A percentile compares a stretch with the other conserved stretches of the same genome.
Conservation (phyloP, 345 rosid species). For the Brassica juncea region DNA sequence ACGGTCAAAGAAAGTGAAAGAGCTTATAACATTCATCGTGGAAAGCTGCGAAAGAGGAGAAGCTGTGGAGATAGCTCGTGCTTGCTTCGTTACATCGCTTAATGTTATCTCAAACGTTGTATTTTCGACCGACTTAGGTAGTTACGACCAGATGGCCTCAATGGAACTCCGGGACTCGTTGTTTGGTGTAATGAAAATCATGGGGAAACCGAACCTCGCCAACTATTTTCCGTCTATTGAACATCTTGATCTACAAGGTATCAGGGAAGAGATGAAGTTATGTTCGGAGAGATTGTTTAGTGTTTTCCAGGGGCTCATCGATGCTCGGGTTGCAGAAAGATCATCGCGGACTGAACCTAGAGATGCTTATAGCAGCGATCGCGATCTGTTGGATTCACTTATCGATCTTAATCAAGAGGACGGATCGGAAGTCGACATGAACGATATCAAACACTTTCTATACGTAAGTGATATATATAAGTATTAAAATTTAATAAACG, state of each 20-base stretch:
- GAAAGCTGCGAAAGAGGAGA: conserved; percentile 23
- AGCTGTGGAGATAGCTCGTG: conserved; percentile 45
- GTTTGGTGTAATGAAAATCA: conserved; percentile 37
- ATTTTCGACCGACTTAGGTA: conserved; percentile 47
- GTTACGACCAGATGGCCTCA: conserved; percentile 25
- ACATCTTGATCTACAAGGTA: conserved; percentile 49
- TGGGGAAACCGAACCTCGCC: conserved; percentile 48
- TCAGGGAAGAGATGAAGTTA: conserved; percentile 20
- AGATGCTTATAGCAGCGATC: conserved; percentile 18
- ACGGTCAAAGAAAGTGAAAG: conserved; percentile 31
- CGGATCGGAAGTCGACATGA: background rate
- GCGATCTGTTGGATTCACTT: conserved; percentile 47
- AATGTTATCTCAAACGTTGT: conserved; percentile 46
- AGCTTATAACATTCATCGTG: conserved; percentile 34
- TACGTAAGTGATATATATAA: conserved; percentile 27
- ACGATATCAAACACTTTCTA: conserved; percentile 39
- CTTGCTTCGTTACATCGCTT: conserved; percentile 44
- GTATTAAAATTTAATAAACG: background rate
- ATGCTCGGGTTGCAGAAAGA: conserved; percentile 31
- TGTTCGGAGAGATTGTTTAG: conserved; percentile 26
- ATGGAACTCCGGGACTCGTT: conserved; percentile 41
- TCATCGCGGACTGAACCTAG: conserved; percentile 1
- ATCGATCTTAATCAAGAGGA: conserved; percentile 33
- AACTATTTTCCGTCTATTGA: conserved; percentile 51
- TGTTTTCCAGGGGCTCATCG: conserved; percentile 36